Evolutionary conservation across 805 yeast species (phyloP), one percentile per base, ranked within the genome.

Genomic region (Pichia scutulata): DNA sequence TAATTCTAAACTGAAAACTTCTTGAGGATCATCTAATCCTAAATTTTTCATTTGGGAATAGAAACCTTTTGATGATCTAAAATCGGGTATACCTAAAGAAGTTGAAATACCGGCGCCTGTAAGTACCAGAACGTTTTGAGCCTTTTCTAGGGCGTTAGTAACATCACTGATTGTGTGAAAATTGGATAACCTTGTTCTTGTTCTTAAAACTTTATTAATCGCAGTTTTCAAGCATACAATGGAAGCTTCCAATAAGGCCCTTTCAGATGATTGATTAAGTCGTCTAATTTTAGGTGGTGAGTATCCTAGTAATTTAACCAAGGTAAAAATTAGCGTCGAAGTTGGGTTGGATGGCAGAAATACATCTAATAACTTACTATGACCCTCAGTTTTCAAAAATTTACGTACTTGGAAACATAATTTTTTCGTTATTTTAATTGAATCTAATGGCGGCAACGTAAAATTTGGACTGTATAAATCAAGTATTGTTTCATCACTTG

Each of bases 101-200:
- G 97, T 89, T 36, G 95, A 86, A 49, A 89, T 88, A 23, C 97
- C 97, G 0, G 97, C 97, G 16, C 97, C 97, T 0, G 96, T 87
- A 22, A 89, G 64, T 0, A 89, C 89, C 52, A 90, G 60, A 12
- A 89, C 74, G 40, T 79, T 82, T 14, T 73, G 61, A 0, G 93
- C 78, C 7, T 68, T 69, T n/a, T 70, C 56, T 22, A 90, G 70
- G 37, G 76, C 75, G 2, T 69, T 71, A 2, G 78, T 65, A 2
- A 84, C 79, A 52, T 82, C 80, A 12, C 81, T 84, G 2, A 87
- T 58, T 0, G 84, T 78, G 48, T 72, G 67, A 56, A 85, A 78
- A 48, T 71, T 65, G 2, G 75, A 72, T 23, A 84, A 59, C 53
- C 86, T 70, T 2, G 77, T 68, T 52, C 95, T 74, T 49, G 80